phyloP scores from a whole-genome alignment of 441 rosid genomes.

The Adansonia gregorii region DNA sequence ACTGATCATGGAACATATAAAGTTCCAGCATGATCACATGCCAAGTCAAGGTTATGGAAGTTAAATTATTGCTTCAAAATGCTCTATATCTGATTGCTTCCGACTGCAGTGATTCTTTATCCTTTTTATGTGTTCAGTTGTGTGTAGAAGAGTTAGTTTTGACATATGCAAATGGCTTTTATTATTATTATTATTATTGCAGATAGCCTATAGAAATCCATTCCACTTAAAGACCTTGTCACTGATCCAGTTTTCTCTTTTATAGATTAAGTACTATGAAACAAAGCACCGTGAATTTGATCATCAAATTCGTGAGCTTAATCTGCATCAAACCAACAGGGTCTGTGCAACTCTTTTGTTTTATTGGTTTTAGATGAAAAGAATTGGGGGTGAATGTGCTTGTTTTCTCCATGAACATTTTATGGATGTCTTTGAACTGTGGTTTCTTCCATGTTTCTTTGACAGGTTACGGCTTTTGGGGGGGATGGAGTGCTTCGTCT shows the following conservation, averaged over 20 bases:
- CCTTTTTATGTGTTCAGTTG: not conserved
- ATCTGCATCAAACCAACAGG: slow-evolving; percentile 72
- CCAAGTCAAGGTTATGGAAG: slow-evolving; percentile 4
- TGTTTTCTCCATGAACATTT: slow-evolving; percentile 19
- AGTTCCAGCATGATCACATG: not conserved
- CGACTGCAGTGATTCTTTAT: not conserved
- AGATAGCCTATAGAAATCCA: not conserved
- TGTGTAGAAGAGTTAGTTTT: slow-evolving; percentile 2
- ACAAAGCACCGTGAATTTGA: slow-evolving; percentile 44
- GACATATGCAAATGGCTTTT: not conserved
- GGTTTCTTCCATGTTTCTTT: slow-evolving; percentile 26
- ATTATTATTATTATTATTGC: not conserved
- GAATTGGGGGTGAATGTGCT: slow-evolving; percentile 1
- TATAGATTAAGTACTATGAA: slow-evolving; percentile 61
- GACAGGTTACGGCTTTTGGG: slow-evolving; percentile 96
- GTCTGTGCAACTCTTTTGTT: slow-evolving; percentile 43
- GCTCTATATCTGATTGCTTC: slow-evolving; percentile 6
- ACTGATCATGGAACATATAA: not conserved
- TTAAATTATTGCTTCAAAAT: slow-evolving; percentile 16
- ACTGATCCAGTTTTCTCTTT: slow-evolving; percentile 23
- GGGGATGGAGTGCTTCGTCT: slow-evolving; percentile 88
- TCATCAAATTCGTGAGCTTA: slow-evolving; percentile 56
- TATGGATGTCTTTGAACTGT: not conserved
- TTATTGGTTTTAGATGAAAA: slow-evolving; percentile 15
- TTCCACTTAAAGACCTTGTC: slow-evolving; percentile 5